Conservation (phyloP, 169 alveolate species). For the Plasmodium vivax region DNA sequence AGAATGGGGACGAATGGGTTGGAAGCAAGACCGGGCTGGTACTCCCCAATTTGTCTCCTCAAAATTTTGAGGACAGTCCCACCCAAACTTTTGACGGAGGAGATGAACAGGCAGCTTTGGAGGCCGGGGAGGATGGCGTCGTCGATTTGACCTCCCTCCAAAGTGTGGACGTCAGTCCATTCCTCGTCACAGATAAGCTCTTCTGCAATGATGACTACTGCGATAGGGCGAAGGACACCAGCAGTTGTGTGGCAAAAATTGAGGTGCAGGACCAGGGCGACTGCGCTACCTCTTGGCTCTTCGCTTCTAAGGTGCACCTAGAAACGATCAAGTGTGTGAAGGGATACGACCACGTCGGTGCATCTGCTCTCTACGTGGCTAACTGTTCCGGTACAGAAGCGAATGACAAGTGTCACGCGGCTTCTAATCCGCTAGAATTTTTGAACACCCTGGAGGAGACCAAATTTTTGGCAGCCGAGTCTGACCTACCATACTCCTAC, state of each 20-base stretch:
- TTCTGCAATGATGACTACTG: constrained; percentile 1
- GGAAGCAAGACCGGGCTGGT: neutral
- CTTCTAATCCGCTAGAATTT: neutral
- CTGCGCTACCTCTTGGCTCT: constrained; percentile 14
- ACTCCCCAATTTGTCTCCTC: neutral
- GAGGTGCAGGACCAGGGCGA: neutral
- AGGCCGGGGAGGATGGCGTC: neutral
- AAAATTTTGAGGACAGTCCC: neutral
- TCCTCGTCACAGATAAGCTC: neutral
- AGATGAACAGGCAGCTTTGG: neutral
- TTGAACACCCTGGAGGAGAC: neutral
- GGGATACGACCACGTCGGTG: neutral
- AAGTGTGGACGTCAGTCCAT: neutral
- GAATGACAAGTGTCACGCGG: neutral
- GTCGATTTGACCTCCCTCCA: neutral
- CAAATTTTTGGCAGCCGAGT: neutral
- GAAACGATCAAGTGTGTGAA: constrained; percentile 14
- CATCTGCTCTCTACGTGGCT: constrained; percentile 11
- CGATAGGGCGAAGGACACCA: neutral
- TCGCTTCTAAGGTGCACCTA: neutral
- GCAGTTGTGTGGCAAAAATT: neutral
- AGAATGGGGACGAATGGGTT: neutral
- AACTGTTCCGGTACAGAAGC: neutral
- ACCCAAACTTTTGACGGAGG: neutral
- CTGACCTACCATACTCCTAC: neutral